phyloP scores from a whole-genome alignment of 2,329 filamentous ascomycete genomes.

The Aspergillus spinulosporus region DNA sequence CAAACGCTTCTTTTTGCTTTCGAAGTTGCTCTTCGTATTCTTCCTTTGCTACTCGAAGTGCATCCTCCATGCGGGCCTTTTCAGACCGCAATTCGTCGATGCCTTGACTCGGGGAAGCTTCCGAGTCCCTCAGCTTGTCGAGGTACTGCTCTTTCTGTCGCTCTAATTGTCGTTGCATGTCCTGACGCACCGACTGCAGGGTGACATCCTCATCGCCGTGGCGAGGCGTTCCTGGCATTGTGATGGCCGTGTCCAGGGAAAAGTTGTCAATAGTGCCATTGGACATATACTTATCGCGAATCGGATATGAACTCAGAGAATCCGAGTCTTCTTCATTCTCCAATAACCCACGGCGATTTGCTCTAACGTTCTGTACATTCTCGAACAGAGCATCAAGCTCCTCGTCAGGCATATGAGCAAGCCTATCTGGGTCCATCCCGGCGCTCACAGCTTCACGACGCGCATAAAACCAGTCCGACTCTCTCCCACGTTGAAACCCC shows the following conservation, averaged over 20 bases:
- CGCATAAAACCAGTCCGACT: constrained; percentile 94
- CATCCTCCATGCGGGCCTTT: constrained; percentile 82
- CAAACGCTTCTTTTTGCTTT: constrained; percentile 79
- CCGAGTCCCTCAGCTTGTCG: constrained; percentile 72
- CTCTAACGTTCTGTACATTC: constrained; percentile 84
- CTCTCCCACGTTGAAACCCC: constrained; percentile 65
- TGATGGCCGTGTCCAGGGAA: constrained; percentile 88
- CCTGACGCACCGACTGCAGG: constrained; percentile 72
- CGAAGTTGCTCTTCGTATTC: constrained; percentile 87
- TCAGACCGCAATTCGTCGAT: constrained; percentile 81
- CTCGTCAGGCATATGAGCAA: constrained; percentile 85
- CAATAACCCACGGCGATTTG: constrained; percentile 71
- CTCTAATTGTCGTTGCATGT: constrained; percentile 80
- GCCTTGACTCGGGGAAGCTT: constrained; percentile 69
- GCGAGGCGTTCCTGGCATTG: constrained; percentile 84
- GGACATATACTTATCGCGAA: constrained; percentile 93
- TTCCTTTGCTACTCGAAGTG: constrained; percentile 72
- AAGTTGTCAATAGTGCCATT: constrained; percentile 95
- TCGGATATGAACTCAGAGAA: constrained; percentile 80
- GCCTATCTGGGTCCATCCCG: constrained; percentile 85
- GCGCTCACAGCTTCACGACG: constrained; percentile 89
- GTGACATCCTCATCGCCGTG: constrained; percentile 72
- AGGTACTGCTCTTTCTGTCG: constrained; percentile 81
- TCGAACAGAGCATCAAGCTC: constrained; percentile 92
- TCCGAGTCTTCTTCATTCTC: constrained; percentile 76